Evolutionary conservation across 1,139 yeast species (phyloP).

Genomic region (Scheffersomyces cryptocercus): DNA sequence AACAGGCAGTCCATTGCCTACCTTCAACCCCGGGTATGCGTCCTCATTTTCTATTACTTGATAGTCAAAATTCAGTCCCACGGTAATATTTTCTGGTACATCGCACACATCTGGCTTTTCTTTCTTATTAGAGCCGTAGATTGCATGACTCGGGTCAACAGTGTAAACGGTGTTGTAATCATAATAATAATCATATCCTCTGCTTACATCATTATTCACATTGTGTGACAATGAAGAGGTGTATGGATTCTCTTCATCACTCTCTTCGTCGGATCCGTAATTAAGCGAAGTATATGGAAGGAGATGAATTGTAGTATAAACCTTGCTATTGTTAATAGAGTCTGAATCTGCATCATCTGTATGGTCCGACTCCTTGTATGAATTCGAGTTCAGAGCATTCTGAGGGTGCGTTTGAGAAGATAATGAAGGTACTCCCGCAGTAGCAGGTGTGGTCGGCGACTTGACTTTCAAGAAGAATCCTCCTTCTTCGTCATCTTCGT

Average conservation of each 20-base stretch:
- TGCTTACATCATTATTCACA: constrained; percentile 58
- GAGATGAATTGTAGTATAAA: constrained; percentile 61
- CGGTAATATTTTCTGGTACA: constrained; percentile 45
- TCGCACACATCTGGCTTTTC: constrained; percentile 44
- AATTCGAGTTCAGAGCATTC: neutral
- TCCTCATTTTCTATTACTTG: constrained; percentile 32
- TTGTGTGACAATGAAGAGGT: constrained; percentile 74
- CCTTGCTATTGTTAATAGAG: constrained; percentile 22
- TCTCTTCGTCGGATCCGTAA: constrained; percentile 72
- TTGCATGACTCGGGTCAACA: constrained; percentile 52
- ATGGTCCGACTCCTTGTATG: constrained; percentile 10
- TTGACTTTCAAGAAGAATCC: constrained; percentile 66
- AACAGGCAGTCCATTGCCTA: constrained; percentile 20
- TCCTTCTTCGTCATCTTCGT: constrained; percentile 62
- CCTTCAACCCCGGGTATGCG: constrained; percentile 1
- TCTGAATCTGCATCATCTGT: constrained; percentile 28
- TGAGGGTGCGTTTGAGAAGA: constrained; percentile 1
- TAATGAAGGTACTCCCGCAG: constrained; percentile 17
- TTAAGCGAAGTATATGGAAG: constrained; percentile 83
- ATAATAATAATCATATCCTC: constrained; percentile 83
- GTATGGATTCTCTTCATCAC: constrained; percentile 55
- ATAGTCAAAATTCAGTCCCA: constrained; percentile 44
- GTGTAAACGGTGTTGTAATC: constrained; percentile 85
- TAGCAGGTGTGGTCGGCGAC: constrained; percentile 36
- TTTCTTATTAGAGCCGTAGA: constrained; percentile 28